Evolutionary conservation across 345 rosid species (phyloP).

Genomic region (Aurinia saxatilis): DNA sequence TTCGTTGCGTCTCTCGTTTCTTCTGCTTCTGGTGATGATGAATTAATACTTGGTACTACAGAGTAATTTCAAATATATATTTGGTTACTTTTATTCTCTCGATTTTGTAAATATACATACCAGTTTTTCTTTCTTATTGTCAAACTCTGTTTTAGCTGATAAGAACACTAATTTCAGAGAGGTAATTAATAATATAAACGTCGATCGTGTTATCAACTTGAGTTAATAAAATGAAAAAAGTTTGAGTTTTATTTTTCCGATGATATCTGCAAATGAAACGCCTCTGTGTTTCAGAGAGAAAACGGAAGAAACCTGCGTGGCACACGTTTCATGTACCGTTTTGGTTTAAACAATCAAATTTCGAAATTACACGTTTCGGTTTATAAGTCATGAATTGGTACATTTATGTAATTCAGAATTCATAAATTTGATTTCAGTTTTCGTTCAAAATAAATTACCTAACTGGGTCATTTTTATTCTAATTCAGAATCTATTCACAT

Average conservation of each 20-base stretch:
- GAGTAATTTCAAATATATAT: neutral
- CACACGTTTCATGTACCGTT: conserved; percentile 12
- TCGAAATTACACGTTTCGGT: conserved; percentile 13
- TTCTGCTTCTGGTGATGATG: conserved; percentile 27
- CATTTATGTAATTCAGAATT: too few relatives aligned
- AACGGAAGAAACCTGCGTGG: conserved; percentile 12
- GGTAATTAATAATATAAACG: too few relatives aligned
- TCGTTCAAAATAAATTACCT: neutral
- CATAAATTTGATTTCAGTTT: too few relatives aligned
- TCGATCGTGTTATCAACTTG: neutral
- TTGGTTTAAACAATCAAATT: conserved; percentile 6
- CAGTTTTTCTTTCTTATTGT: too few relatives aligned
- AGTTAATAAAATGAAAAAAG: neutral
- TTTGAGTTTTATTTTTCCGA: neutral
- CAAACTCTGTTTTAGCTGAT: too few relatives aligned
- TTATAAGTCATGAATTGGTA: neutral
- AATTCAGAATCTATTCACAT: too few relatives aligned
- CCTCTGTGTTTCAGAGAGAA: neutral
- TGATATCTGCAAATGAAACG: neutral
- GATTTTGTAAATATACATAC: conserved; percentile 11
- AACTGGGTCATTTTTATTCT: too few relatives aligned
- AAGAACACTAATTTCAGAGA: too few relatives aligned
- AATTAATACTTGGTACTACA: conserved; percentile 17
- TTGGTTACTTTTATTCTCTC: neutral
- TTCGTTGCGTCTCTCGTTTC: too few relatives aligned